Percentiles rank a stretch among this genome's conserved stretches.
phyloP scores from a whole-genome alignment of 1,284 basidiomycete species.

The Ganoderma meredithae region DNA sequence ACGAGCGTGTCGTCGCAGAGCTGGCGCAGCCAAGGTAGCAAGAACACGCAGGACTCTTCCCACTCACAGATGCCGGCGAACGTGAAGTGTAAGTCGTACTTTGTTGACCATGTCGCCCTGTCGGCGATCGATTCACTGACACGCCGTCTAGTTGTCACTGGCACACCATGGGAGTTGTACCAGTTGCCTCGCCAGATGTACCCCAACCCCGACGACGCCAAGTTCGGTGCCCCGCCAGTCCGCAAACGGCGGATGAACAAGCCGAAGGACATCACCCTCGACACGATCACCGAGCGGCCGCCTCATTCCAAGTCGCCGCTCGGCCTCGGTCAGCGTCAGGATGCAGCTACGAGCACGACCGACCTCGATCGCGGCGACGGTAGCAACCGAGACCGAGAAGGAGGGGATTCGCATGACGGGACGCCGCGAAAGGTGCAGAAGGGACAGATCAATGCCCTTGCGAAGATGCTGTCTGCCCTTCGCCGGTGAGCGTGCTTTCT shows the following conservation, averaged over 20 bases:
- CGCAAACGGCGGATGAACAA: constrained; percentile 73
- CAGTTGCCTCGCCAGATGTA: constrained; percentile 71
- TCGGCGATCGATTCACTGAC: constrained; percentile 3
- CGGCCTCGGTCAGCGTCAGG: constrained; percentile 47
- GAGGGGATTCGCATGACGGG: constrained; percentile 36
- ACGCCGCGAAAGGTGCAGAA: constrained; percentile 81
- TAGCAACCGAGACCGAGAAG: constrained; percentile 47
- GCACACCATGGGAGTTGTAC: constrained; percentile 76
- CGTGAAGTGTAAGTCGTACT: constrained; percentile 72
- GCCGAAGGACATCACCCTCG: constrained; percentile 64
- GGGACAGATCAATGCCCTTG: constrained; percentile 82
- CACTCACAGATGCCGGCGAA: constrained; percentile 61
- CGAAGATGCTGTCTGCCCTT: constrained; percentile 84
- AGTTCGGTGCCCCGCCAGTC: constrained; percentile 64
- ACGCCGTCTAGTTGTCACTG: constrained; percentile 65
- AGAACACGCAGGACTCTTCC: constrained; percentile 28
- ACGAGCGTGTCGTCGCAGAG: constrained; percentile 75
- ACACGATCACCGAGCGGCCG: constrained; percentile 77
- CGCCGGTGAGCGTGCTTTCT: constrained; percentile 55
- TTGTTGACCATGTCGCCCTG: constrained; percentile 1
- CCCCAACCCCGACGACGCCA: constrained; percentile 64
- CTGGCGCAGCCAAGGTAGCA: constrained; percentile 59
- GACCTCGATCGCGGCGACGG: constrained; percentile 56
- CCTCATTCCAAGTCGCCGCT: constrained; percentile 48
- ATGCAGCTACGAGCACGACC: constrained; percentile 73